Conservation (phyloP, 2,329 filamentous ascomycete species). For the Aspergillus persii region DNA sequence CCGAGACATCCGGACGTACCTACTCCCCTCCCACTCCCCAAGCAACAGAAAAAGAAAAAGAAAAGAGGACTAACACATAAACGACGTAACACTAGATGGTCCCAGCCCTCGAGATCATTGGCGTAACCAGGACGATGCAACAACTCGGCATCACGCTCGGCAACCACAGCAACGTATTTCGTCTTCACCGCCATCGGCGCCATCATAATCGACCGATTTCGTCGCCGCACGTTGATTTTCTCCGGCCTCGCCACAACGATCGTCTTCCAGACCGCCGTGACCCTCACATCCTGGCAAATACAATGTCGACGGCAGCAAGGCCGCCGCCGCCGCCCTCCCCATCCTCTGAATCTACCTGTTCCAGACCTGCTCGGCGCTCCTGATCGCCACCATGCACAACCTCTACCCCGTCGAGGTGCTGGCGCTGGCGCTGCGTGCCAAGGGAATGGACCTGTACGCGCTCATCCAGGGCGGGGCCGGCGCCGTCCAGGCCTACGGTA, state of each 20-base stretch:
- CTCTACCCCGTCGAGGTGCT: conserved; percentile 48
- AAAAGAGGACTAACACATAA: neutral
- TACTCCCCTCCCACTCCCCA: neutral
- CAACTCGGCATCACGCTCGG: conserved; percentile 47
- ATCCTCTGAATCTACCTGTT: conserved; percentile 51
- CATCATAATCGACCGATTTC: conserved; percentile 44
- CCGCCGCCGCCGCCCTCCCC: conserved; percentile 42
- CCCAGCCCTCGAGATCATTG: conserved; percentile 44
- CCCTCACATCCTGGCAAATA: conserved; percentile 52
- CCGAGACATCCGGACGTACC: neutral
- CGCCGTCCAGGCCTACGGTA: conserved; percentile 47
- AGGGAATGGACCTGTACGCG: conserved; percentile 47
- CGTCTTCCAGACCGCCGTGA: conserved; percentile 45
- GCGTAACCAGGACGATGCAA: conserved; percentile 37
- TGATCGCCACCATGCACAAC: conserved; percentile 51
- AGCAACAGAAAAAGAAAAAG: neutral
- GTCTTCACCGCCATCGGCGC: conserved; percentile 47
- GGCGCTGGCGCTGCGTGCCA: conserved; percentile 44
- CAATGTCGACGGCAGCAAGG: conserved; percentile 25
- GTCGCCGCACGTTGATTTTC: conserved; percentile 47
- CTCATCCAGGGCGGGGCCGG: conserved; percentile 47
- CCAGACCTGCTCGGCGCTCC: conserved; percentile 46
- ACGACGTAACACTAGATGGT: conserved; percentile 21
- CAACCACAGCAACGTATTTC: conserved; percentile 45
- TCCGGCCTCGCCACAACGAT: conserved; percentile 45